phyloP scores from a whole-genome alignment of 306 rosid genomes.

The Mimosa pudica region DNA sequence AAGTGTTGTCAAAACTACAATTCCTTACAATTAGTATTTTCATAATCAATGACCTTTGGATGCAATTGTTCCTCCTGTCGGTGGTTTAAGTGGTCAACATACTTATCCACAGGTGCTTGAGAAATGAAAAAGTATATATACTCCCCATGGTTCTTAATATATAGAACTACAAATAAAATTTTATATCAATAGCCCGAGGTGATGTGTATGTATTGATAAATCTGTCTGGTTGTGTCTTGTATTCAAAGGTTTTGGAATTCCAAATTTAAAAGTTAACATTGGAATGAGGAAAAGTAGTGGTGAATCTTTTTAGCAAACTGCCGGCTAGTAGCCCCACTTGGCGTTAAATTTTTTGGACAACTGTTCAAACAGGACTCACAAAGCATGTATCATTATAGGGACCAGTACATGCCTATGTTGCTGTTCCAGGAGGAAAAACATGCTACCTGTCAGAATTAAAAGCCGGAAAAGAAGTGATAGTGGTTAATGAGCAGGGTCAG shows the following conservation, averaged over 20 bases:
- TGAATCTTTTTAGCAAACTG: constrained; percentile 1
- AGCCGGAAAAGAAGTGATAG: constrained; percentile 83
- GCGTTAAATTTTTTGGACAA: background rate
- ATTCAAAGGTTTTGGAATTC: background rate
- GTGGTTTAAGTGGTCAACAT: too few species aligned
- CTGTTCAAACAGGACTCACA: background rate
- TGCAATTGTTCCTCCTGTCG: too few species aligned
- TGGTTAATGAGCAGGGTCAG: constrained; percentile 75
- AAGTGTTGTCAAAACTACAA: constrained; percentile 1
- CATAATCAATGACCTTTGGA: constrained; percentile 2
- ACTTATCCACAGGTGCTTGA: too few species aligned
- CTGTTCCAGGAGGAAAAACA: constrained; percentile 85
- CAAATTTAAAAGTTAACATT: background rate
- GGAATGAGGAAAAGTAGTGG: background rate
- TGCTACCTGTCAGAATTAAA: constrained; percentile 81
- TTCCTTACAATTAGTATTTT: constrained; percentile 5
- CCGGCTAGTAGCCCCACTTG: background rate
- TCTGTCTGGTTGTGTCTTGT: background rate
- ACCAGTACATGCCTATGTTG: constrained; percentile 83
- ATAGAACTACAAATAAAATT: too few species aligned
- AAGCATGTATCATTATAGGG: constrained; percentile 51
- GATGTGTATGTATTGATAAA: too few species aligned
- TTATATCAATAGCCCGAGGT: too few species aligned
- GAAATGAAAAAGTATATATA: too few species aligned
- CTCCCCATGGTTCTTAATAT: too few species aligned